Conservation (phyloP, 148 eudicot species). For the Chenopodium suecicum region DNA sequence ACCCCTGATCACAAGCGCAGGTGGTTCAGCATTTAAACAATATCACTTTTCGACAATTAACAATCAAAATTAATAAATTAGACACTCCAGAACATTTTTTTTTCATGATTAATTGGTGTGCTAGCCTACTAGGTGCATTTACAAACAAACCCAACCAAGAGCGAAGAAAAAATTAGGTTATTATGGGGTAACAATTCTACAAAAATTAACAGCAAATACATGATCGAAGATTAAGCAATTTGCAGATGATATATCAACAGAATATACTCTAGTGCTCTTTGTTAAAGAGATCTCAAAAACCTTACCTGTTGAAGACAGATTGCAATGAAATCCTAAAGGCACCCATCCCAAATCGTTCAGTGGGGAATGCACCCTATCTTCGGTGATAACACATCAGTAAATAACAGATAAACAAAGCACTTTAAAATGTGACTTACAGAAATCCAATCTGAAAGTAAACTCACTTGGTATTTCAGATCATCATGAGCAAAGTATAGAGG, state of each 20-base stretch:
- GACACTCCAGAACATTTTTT: too few relatives aligned
- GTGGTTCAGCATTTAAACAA: neutral
- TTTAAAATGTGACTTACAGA: constrained; percentile 8
- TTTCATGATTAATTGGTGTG: too few relatives aligned
- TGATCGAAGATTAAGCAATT: neutral
- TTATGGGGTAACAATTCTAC: neutral
- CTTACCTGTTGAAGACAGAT: constrained; percentile 80
- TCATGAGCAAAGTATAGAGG: constrained; percentile 79
- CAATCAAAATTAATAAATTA: neutral
- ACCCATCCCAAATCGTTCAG: constrained; percentile 90
- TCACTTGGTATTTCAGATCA: constrained; percentile 90
- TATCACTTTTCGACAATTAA: neutral
- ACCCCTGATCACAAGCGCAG: neutral
- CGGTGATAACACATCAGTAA: constrained; percentile 39
- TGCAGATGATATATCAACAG: too few relatives aligned
- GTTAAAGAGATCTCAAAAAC: constrained; percentile 3
- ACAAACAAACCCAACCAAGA: neutral
- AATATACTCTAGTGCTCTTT: neutral
- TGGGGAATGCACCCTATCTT: constrained; percentile 79
- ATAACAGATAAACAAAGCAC: neutral
- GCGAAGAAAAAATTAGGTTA: neutral
- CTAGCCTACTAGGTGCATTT: neutral
- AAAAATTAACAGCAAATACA: neutral
- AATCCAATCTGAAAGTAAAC: constrained; percentile 4
- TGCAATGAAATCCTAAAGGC: constrained; percentile 88